Evolutionary conservation across 2,329 filamentous ascomycete genomes (phyloP), one percentile per base, ranked within the genome.

Genomic region (Scorias spongiosa): DNA sequence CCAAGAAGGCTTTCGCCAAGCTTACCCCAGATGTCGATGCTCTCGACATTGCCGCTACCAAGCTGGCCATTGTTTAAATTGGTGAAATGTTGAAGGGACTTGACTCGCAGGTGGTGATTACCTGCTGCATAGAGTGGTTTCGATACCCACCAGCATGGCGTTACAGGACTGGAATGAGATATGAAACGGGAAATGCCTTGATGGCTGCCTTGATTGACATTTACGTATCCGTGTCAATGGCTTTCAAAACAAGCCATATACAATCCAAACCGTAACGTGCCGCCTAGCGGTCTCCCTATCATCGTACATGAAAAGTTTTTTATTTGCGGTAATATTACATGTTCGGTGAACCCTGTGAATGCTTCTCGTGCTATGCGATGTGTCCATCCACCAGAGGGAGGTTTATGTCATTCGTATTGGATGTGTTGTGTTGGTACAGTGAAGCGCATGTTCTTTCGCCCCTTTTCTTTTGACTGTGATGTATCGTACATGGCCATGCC

Each of bases 1-100:
- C 81, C 64, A 98, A 98, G 86, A 98, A 98, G 84, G 91, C 91
- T 51, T 98, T 91, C 66, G 87, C 84, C 65, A 84, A 89, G 66
- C 79, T 98, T 55, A 96, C 91, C 46, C 74, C 88, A 51, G 91
- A 98, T 69, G 88, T 96, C 59, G 91, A 98, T 70, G 91, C 91
- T 63, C 83, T 98, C 60, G 91, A 98, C 74, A 95, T 98, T 71
- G 93, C 91, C 54, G 93, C 91, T 63, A 96, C 91, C 71, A 98
- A 96, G 83, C 81, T 98, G 59, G 82, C 83, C 59, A 91, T 98
- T 64, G 91, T 96, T 67, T 96, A 93, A 82, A 60, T 55, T 46
- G 49, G 54, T 42, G 60, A 26, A 26, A 57, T 57, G 53, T 57
- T 63, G 59, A 59, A 57, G 60, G 62, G 4, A 41, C 10, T 66